Evolutionary conservation across 257 asterid genomes (phyloP).

Genomic region (Linaria vulgaris): DNA sequence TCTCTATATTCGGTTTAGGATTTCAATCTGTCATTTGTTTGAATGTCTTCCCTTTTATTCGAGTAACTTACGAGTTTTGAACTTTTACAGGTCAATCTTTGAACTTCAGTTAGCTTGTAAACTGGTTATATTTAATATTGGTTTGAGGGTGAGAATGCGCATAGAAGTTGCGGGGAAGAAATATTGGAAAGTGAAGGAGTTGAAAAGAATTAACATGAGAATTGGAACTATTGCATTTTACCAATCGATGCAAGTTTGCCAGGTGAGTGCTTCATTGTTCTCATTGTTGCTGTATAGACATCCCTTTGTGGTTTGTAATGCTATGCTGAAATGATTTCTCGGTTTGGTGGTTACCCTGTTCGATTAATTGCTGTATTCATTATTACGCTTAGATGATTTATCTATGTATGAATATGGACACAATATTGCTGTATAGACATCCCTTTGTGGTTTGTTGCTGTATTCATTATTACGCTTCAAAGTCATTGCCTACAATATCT

Average conservation of each 20-base stretch:
- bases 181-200: conserved; percentile 37
- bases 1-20: no score
- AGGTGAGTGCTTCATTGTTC: conserved; percentile 37
- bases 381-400: no score
- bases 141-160: conserved; percentile 57
- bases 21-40: no score
- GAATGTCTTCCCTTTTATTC: no score
- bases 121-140: conserved; percentile 18
- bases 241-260: conserved; percentile 88
- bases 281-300: no score
- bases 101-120: conserved; percentile 10
- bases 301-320: no score
- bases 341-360: no score
- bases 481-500: no score
- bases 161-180: conserved; percentile 49
- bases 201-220: conserved; percentile 59
- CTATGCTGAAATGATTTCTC: no score
- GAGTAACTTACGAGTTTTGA: not conserved
- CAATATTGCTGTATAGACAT: not conserved
- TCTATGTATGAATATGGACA: no score
- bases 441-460: not conserved
- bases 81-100: conserved; percentile 31
- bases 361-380: no score
- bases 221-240: conserved; percentile 69
- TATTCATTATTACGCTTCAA: no score